A percentile compares a stretch with the other conserved stretches of the same genome.
These are phyloP conservation scores for Coniochaeta prunicola DNA, from an alignment of 2,329 filamentous ascomycete genomes.

Conservation along the genomic window DNA sequence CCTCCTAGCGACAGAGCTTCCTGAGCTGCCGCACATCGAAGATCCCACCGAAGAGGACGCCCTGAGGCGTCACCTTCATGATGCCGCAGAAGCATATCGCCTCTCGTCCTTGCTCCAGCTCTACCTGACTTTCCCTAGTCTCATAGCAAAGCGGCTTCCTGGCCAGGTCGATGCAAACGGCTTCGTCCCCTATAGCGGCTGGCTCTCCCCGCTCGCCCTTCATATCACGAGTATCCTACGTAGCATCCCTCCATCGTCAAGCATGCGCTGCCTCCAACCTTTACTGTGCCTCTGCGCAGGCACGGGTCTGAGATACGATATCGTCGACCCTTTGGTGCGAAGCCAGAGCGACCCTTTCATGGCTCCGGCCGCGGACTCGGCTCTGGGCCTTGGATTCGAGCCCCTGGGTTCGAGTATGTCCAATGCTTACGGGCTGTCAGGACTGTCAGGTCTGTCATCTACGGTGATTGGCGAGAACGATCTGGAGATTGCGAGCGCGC, in stretches of 20 bases:
- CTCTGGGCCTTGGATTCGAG: background rate
- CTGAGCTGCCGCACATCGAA: slow-evolving; percentile 1
- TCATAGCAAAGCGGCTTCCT: slow-evolving; percentile 13
- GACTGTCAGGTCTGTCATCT: background rate
- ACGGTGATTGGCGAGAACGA: slow-evolving; percentile 1
- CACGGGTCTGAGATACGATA: slow-evolving; percentile 15
- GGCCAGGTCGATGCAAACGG: slow-evolving; percentile 8
- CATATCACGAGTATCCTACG: slow-evolving; percentile 15
- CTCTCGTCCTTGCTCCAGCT: slow-evolving; percentile 18
- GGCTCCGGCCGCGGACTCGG: background rate
- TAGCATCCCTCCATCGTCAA: slow-evolving; percentile 9
- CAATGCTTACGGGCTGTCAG: background rate
- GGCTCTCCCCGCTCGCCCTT: slow-evolving; percentile 14
- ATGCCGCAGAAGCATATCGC: slow-evolving; percentile 17
- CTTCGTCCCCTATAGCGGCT: slow-evolving; percentile 11
- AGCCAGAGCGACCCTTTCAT: background rate
- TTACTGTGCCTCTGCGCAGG: slow-evolving; percentile 18
- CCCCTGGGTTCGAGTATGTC: background rate
- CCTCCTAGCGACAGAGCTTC: slow-evolving; percentile 11
- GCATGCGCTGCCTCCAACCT: slow-evolving; percentile 19
- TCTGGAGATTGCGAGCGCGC: slow-evolving; percentile 29
- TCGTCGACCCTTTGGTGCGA: slow-evolving; percentile 9
- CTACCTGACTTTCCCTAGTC: slow-evolving; percentile 18
- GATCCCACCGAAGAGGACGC: background rate
- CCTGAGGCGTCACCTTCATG: slow-evolving; percentile 6